Conservation (phyloP, 768 basidiomycete species). For the Gloeostereum incarnatum region DNA sequence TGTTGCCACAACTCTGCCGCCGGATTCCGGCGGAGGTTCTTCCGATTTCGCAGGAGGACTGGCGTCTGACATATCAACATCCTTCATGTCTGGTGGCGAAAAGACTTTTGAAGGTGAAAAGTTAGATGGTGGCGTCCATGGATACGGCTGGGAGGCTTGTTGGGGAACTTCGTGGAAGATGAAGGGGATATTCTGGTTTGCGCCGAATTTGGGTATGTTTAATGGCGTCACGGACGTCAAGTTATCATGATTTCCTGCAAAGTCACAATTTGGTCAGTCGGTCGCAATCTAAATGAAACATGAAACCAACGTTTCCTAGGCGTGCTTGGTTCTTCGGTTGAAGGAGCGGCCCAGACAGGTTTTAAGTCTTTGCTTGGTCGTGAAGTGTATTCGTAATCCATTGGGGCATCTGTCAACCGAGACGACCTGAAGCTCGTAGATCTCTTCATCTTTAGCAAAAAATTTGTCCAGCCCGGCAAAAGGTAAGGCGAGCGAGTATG, state of each 20-base stretch:
- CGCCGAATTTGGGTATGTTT: slow-evolving; percentile 47
- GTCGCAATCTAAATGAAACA: slow-evolving; percentile 2
- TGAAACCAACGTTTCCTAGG: slow-evolving; percentile 57
- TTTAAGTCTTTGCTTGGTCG: slow-evolving; percentile 40
- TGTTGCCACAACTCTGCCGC: slow-evolving; percentile 43
- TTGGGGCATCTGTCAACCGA: slow-evolving; percentile 76
- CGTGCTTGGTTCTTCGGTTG: slow-evolving; percentile 36
- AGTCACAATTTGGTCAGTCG: slow-evolving; percentile 7
- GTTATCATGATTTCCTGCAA: slow-evolving; percentile 29
- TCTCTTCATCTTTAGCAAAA: no score
- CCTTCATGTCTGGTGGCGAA: slow-evolving; percentile 46
- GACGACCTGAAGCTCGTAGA: no score
- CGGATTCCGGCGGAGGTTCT: slow-evolving; percentile 23
- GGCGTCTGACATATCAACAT: slow-evolving; percentile 69
- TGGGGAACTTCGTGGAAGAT: slow-evolving; percentile 52
- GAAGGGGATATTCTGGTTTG: slow-evolving; percentile 63
- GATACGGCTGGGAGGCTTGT: slow-evolving; percentile 29
- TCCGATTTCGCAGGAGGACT: slow-evolving; percentile 51
- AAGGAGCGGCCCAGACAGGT: slow-evolving; percentile 45
- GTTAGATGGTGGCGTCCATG: slow-evolving; percentile 59
- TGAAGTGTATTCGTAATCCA: slow-evolving; percentile 85
- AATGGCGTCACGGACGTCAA: slow-evolving; percentile 34
- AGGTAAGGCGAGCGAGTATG: no score
- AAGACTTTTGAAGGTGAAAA: slow-evolving; percentile 56
- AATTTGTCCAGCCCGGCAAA: no score